Evolutionary conservation across 371 early-diverging fungal genomes (phyloP).

Genomic region (Parasitella parasitica): DNA sequence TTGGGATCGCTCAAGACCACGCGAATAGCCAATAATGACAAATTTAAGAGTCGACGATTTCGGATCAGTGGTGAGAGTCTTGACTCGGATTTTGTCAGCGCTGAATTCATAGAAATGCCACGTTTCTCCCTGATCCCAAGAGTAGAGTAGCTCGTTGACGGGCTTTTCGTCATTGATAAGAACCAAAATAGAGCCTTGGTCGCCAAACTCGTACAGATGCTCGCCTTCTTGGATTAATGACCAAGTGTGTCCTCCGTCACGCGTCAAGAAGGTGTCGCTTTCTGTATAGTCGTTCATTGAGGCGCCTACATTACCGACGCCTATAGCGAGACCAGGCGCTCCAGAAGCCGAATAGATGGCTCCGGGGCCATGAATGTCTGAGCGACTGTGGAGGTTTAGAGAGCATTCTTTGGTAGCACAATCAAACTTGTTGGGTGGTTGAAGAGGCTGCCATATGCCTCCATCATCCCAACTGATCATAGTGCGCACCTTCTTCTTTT

Average conservation of each 20-base stretch:
- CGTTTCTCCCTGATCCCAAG: conserved; percentile 67
- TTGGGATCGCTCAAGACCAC: conserved; percentile 24
- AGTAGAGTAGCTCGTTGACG: conserved; percentile 67
- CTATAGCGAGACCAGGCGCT: conserved; percentile 88
- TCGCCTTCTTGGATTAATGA: conserved; percentile 54
- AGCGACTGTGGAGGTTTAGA: conserved; percentile 76
- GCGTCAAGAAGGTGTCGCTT: conserved; percentile 76
- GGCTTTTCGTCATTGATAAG: conserved; percentile 70
- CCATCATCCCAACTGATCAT: conserved; percentile 90
- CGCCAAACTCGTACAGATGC: conserved; percentile 78
- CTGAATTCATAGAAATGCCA: conserved; percentile 60
- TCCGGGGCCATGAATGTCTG: conserved; percentile 63
- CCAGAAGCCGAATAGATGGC: conserved; percentile 69
- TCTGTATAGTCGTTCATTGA: conserved; percentile 58
- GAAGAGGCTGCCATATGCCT: conserved; percentile 67
- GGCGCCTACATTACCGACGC: conserved; percentile 86
- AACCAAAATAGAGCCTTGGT: conserved; percentile 75
- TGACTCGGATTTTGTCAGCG: conserved; percentile 45
- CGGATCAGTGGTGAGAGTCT: conserved; percentile 59
- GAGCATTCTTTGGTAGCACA: conserved; percentile 55
- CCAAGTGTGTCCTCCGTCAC: conserved; percentile 85
- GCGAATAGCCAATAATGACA: conserved; percentile 49
- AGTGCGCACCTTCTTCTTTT: conserved; percentile 66
- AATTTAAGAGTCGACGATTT: conserved; percentile 59
- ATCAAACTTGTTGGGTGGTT: conserved; percentile 63